Conservation (phyloP, 371 early-diverging fungal genomes). For the Apophysomyces trapeziformis region DNA sequence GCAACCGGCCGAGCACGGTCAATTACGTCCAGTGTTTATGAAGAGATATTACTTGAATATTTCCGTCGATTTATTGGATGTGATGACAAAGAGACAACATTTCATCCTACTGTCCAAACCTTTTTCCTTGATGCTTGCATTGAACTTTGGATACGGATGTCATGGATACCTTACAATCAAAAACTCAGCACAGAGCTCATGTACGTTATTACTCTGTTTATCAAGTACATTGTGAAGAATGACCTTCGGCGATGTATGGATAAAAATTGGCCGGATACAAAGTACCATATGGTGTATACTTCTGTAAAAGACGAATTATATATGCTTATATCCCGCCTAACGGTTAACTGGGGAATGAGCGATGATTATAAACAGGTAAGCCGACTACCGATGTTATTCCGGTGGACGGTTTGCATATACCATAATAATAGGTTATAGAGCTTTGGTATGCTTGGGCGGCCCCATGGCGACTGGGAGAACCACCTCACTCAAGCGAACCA, state of each 20-base stretch:
- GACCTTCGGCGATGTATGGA: constrained; percentile 26
- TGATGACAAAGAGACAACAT: background rate
- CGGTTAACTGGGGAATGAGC: constrained; percentile 35
- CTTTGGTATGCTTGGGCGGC: constrained; percentile 43
- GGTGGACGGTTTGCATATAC: background rate
- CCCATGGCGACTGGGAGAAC: constrained; percentile 34
- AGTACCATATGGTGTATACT: constrained; percentile 23
- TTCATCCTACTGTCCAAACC: constrained; percentile 14
- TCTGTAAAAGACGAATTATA: constrained; percentile 31
- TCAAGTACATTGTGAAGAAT: constrained; percentile 31
- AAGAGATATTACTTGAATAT: constrained; percentile 28
- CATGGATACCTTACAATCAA: constrained; percentile 29
- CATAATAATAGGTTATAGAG: constrained; percentile 17
- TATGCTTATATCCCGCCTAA: constrained; percentile 35
- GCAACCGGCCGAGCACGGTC: constrained; percentile 20
- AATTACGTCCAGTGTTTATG: constrained; percentile 25
- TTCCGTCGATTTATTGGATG: constrained; percentile 22
- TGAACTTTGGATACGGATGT: constrained; percentile 42
- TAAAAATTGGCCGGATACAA: constrained; percentile 9
- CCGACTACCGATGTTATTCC: background rate
- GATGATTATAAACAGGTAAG: constrained; percentile 34
- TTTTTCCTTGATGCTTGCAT: constrained; percentile 37
- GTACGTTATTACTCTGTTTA: constrained; percentile 27
- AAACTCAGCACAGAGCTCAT: constrained; percentile 24
- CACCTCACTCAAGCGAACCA: background rate